phyloP scores from a whole-genome alignment of 2,329 filamentous ascomycete genomes.

The Arthrocladium fulminans region DNA sequence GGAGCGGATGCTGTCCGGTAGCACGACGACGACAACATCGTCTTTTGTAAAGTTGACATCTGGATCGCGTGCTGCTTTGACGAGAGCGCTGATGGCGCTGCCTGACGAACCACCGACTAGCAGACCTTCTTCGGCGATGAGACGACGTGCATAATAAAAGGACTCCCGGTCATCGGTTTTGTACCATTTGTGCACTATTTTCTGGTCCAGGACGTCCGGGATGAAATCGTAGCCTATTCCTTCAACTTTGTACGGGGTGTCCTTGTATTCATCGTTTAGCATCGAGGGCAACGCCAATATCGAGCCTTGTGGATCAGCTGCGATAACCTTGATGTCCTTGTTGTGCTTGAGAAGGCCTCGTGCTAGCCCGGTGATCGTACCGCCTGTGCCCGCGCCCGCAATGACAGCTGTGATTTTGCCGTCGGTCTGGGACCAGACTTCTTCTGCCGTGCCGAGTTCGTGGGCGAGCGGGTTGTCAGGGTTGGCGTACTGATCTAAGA shows the following conservation, averaged over 20 bases:
- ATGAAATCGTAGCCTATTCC: slow-evolving; percentile 99
- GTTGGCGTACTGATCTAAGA: slow-evolving; percentile 93
- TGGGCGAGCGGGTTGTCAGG: slow-evolving; percentile 85
- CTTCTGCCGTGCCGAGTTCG: slow-evolving; percentile 87
- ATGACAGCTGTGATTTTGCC: slow-evolving; percentile 76
- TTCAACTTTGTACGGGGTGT: slow-evolving; percentile 92
- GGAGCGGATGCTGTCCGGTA: slow-evolving; percentile 93
- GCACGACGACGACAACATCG: slow-evolving; percentile 80
- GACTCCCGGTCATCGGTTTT: slow-evolving; percentile 93
- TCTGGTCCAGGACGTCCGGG: slow-evolving; percentile 78
- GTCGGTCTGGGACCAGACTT: slow-evolving; percentile 86
- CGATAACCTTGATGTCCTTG: slow-evolving; percentile 73
- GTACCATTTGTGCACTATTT: slow-evolving; percentile 85
- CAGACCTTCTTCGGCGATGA: slow-evolving; percentile 90
- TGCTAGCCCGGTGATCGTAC: slow-evolving; percentile 85
- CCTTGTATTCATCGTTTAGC: slow-evolving; percentile 70
- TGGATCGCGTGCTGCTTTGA: slow-evolving; percentile 56
- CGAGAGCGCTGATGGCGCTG: slow-evolving; percentile 75
- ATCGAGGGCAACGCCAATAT: slow-evolving; percentile 73
- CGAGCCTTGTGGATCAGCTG: slow-evolving; percentile 85
- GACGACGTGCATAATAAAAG: slow-evolving; percentile 76
- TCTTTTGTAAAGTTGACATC: slow-evolving; percentile 70
- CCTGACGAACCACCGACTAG: slow-evolving; percentile 90
- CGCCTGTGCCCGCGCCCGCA: slow-evolving; percentile 88
- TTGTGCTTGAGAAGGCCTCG: slow-evolving; percentile 82